Evolutionary conservation across 1,139 yeast species (phyloP).

Genomic region (Hanseniaspora uvarum): DNA sequence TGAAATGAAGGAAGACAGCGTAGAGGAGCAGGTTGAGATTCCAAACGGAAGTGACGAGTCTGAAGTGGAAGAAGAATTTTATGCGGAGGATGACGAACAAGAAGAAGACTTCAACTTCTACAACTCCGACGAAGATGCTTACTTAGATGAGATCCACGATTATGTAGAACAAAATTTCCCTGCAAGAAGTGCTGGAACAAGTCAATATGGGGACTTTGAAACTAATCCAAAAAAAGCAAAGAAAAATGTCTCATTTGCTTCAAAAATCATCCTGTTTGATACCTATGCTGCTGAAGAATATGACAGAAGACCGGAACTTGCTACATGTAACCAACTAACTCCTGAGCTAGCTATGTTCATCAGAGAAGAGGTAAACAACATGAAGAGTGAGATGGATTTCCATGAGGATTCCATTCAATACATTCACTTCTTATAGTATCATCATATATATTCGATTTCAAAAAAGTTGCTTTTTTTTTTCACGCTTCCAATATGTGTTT

Average conservation of each 20-base stretch:
- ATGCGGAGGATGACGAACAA: background rate
- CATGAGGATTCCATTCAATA: constrained; percentile 68
- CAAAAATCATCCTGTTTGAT: constrained; percentile 74
- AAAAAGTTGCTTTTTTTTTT: constrained; percentile 1
- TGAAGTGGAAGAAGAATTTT: background rate
- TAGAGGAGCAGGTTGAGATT: background rate
- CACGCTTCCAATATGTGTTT: background rate
- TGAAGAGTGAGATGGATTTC: constrained; percentile 71
- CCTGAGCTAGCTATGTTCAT: constrained; percentile 82
- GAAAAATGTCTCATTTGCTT: constrained; percentile 44
- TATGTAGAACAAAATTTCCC: constrained; percentile 7
- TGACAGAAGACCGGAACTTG: constrained; percentile 87
- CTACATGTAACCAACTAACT: constrained; percentile 86
- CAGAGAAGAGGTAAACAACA: constrained; percentile 69
- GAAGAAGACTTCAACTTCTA: constrained; percentile 13
- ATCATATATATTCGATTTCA: background rate
- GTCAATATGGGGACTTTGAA: background rate
- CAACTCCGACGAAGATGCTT: constrained; percentile 7
- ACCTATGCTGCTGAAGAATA: constrained; percentile 78
- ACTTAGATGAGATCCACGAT: constrained; percentile 9
- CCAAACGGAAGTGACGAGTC: background rate
- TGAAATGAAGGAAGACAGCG: background rate
- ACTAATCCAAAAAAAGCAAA: background rate
- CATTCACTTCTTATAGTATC: constrained; percentile 62
- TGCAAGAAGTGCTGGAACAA: background rate